Base-by-base conservation (phyloP, 768 basidiomycete genomes). In the Cubamyces lactineus region DNA sequence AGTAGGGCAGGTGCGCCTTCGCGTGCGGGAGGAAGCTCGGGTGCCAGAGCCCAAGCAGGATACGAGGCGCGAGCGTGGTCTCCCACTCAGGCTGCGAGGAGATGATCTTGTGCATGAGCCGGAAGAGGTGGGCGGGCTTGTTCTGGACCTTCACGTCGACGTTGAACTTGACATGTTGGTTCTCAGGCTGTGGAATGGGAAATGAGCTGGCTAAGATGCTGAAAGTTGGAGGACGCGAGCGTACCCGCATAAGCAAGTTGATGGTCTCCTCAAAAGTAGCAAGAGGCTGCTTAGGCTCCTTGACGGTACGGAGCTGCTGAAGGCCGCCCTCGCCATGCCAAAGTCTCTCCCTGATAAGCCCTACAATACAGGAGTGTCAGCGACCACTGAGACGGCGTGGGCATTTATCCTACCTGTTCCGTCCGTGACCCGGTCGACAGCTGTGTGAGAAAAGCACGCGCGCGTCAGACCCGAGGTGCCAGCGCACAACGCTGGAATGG, bases 71-170 rank as follows among this genome's bases (percentile, higher is more conserved):
- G 53, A 96, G 85, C 41, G 68, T 73, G 8, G 83, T 86, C 74
- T 93, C 83, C 90, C 89, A 96, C 30, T 83, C 78, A 1, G 83
- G 78, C 62, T 94, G 84, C 7, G 79, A 68, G 15, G 83, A 78
- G 61, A 96, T 86, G 60, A 82, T 78, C 42, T 75, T 73, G 76
- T 91, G 82, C 86, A 97, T 93, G 45, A 95, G 78, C 23, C 75
- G 71, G 77, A 96, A 97, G 34, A 96, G 82, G n/a, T 84, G 84
- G 58, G 86, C 86, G 0, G 96, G 94, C 70, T 95, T 86, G 71
- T 98, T 98, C 71, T 94, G 87, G 26, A 89, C 84, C 77, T 99
- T 99, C 72, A 97, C 92, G 72, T 98, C 96, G 63, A 98, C 84
- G 78, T 98, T 86, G 70, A 90, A 88, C 64, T 84, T 84, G 71